Base-by-base conservation (phyloP, 2,329 filamentous ascomycete species). In the Phialocephala subalpina region DNA sequence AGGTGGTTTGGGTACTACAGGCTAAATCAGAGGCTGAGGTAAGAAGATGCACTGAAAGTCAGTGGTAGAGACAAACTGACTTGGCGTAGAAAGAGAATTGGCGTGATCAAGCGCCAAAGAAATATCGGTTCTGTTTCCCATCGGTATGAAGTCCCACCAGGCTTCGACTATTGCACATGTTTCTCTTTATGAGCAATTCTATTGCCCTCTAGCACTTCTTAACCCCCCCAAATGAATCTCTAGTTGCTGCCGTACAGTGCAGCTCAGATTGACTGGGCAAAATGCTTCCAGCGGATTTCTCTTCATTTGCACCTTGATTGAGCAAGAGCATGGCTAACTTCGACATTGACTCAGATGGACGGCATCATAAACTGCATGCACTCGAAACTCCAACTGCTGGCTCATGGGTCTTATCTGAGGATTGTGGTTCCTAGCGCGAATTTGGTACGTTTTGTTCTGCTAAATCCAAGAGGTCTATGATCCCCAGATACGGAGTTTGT, bases 361-460 rank as follows among this genome's bases (percentile, higher is more conserved):
- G 86, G 88, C 1, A 82, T 86, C 56, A 80, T 87, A 6, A 90
- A 89, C 27, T 89, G 85, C 73, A 97, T 98, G 94, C 96, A 98
- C 78, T 97, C 93, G 58, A 98, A 99, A 76, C 82, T 98, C 52
- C 94, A 97, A 85, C 80, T 98, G 1, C 83, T 98, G n/a, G 95
- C 94, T 73, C 92, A 93, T 72, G 80, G 86, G 0, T 80, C 80
- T 1, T 89, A 94, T 76, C 79, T 97, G 18, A 88, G 96, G 7
- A 84, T 99, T 53, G 95, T 91, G 0, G 83, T 98, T 1, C 94
- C 96, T 0, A 95, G 91, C 3, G 96, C 94, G 1, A 99, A 99
- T 73, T 81, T 97, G 58, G 89, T 92, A 14, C 84, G 87, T 8
- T 93, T 92, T 73, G 11, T 9, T 27, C 2, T 29, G 25, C 9